Conservation (phyloP, 106 monocot species). For the Dioscorea zingiberensis region DNA sequence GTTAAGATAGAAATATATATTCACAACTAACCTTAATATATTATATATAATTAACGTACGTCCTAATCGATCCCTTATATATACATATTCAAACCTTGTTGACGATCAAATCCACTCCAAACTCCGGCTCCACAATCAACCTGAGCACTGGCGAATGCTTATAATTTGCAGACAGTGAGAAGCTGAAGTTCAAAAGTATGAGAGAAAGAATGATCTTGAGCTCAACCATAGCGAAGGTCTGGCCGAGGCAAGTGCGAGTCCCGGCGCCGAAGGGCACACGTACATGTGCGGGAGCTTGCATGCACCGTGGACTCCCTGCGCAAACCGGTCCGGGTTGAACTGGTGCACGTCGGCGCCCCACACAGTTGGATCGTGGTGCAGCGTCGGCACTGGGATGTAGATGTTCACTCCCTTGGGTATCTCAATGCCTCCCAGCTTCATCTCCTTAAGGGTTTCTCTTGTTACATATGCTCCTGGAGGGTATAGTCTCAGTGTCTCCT, state of each 20-base stretch:
- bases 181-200: slow-evolving; percentile 43
- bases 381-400: slow-evolving; percentile 23
- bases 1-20: too few relatives aligned
- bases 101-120: slow-evolving; percentile 46
- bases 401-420: slow-evolving; percentile 52
- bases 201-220: slow-evolving; percentile 57
- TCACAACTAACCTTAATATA: too few relatives aligned
- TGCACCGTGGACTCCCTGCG: slow-evolving; percentile 34
- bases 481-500: slow-evolving; percentile 43
- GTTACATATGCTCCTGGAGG: slow-evolving; percentile 17
- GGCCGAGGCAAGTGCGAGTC: slow-evolving; percentile 45
- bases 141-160: slow-evolving; percentile 47
- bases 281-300: slow-evolving; percentile 56
- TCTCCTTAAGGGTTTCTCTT: slow-evolving; percentile 30
- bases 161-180: slow-evolving; percentile 37
- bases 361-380: slow-evolving; percentile 39
- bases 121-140: slow-evolving; percentile 55
- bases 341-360: slow-evolving; percentile 65
- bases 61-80: too few relatives aligned
- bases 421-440: slow-evolving; percentile 25
- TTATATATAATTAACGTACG: too few relatives aligned
- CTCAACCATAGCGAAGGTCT: slow-evolving; percentile 68
- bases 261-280: slow-evolving; percentile 73
- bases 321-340: slow-evolving; percentile 66
- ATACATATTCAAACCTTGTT: slow-evolving; percentile 26